Percentiles rank a stretch among this genome's conserved stretches.
phyloP scores from a whole-genome alignment of 345 rosid species.

The Dovyalis caffra region DNA sequence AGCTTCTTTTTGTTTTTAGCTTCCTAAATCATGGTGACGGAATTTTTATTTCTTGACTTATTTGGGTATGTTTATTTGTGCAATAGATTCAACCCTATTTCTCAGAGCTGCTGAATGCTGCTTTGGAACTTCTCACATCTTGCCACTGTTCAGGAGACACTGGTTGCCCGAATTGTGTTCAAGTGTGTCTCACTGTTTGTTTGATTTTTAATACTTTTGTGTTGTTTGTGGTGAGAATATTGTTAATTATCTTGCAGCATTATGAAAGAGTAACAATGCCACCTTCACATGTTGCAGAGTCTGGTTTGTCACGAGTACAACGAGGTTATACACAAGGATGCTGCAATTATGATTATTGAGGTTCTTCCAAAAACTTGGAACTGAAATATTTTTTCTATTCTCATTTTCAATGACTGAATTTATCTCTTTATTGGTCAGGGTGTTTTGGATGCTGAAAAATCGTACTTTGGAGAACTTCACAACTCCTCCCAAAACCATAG shows the following conservation, averaged over 20 bases:
- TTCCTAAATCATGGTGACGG: not conserved
- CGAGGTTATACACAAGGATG: conserved; percentile 73
- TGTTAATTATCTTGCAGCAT: not conserved
- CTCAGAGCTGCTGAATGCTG: conserved; percentile 60
- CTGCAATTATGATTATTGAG: conserved; percentile 75
- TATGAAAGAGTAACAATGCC: not conserved
- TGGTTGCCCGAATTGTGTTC: conserved; percentile 87
- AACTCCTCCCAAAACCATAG: conserved; percentile 2
- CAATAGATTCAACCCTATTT: conserved; percentile 72
- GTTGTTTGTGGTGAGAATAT: not conserved
- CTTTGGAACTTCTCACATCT: conserved; percentile 66
- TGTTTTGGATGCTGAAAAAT: conserved; percentile 65
- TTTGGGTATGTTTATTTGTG: conserved; percentile 10
- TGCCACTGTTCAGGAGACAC: conserved; percentile 57
- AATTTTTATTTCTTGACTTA: not conserved
- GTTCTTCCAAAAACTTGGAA: conserved; percentile 28
- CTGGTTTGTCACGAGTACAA: conserved; percentile 67
- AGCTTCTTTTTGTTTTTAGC: not conserved
- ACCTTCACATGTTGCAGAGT: conserved; percentile 41
- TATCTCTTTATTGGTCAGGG: conserved; percentile 43
- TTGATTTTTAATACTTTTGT: not conserved
- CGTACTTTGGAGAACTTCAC: conserved; percentile 38
- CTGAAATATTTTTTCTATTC: not conserved
- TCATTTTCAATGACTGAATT: not conserved
- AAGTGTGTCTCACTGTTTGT: conserved; percentile 37